Evolutionary conservation across 2,329 filamentous ascomycete genomes (phyloP).

Genomic region (Immersiporthe knoxdaviesiana): DNA sequence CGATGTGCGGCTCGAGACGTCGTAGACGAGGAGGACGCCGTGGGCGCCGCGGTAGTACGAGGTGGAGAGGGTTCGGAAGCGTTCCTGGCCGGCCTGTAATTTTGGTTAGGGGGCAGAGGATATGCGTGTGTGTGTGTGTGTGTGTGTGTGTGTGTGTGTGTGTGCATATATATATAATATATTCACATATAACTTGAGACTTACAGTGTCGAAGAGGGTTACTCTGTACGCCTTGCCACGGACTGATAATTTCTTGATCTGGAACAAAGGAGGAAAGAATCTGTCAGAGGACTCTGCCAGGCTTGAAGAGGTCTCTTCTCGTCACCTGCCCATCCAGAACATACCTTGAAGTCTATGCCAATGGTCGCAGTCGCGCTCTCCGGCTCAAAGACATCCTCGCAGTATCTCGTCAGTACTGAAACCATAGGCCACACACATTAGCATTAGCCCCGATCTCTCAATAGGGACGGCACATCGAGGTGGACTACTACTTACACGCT

Average conservation of each 20-base stretch:
- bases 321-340: slow-evolving; percentile 17
- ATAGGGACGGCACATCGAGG: neutral
- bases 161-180: neutral
- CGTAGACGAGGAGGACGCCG: slow-evolving; percentile 54
- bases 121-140: neutral
- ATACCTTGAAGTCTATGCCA: slow-evolving; percentile 60
- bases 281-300: too few relatives aligned
- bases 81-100: slow-evolving; percentile 57
- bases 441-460: neutral
- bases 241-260: slow-evolving; percentile 58
- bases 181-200: too few relatives aligned
- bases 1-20: slow-evolving; percentile 51
- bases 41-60: slow-evolving; percentile 56
- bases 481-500: slow-evolving; percentile 47
- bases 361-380: slow-evolving; percentile 59
- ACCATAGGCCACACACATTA: neutral
- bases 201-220: slow-evolving; percentile 56
- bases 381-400: slow-evolving; percentile 60
- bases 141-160: slow-evolving; percentile 8
- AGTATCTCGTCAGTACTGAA: slow-evolving; percentile 57
- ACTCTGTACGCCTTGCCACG: slow-evolving; percentile 55
- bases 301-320: too few relatives aligned
- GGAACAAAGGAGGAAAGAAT: neutral
- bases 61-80: slow-evolving; percentile 54
- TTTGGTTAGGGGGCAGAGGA: too few relatives aligned